Percentiles rank a stretch among this genome's conserved stretches.
Evolutionary conservation across 1,284 basidiomycete genomes (phyloP).

Genomic region (Heterobasidion parviporum): DNA sequence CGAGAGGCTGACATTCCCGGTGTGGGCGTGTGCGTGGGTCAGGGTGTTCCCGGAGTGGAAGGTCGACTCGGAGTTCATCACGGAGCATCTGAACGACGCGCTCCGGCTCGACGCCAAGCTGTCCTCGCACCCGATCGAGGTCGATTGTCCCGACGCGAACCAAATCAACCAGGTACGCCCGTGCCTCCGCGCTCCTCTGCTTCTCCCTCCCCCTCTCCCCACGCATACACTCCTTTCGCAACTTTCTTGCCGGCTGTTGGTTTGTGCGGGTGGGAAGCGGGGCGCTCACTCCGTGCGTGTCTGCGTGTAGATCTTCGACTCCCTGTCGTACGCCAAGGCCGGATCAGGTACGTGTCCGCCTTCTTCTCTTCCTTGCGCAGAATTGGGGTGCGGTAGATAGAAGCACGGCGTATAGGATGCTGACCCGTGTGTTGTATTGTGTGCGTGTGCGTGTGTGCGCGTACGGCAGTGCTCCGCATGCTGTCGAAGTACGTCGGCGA

Average conservation of each 20-base stretch:
- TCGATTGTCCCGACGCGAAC: conserved; percentile 83
- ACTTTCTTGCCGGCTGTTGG: not conserved
- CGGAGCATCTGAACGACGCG: conserved; percentile 54
- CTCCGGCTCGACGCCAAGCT: conserved; percentile 82
- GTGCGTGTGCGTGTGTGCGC: too few species aligned
- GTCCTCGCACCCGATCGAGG: conserved; percentile 94
- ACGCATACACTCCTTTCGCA: not conserved
- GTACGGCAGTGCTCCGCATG: conserved; percentile 78
- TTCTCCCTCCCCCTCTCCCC: not conserved
- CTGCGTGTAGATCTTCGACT: conserved; percentile 68
- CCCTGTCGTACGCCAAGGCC: conserved; percentile 81
- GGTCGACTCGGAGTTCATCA: conserved; percentile 63
- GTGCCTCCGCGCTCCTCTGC: not conserved
- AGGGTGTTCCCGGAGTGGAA: conserved; percentile 78
- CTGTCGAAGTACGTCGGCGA: conserved; percentile 85
- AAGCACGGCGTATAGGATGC: too few species aligned
- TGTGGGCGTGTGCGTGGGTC: not conserved
- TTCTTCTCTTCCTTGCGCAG: too few species aligned
- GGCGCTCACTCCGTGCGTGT: not conserved
- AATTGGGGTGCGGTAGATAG: too few species aligned
- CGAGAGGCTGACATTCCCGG: too few species aligned
- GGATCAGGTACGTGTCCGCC: conserved; percentile 48
- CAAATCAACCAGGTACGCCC: conserved; percentile 67
- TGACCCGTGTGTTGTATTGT: too few species aligned
- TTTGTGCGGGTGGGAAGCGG: too few species aligned